phyloP scores from a whole-genome alignment of 805 yeast genomes.

The Candida schatavii region DNA sequence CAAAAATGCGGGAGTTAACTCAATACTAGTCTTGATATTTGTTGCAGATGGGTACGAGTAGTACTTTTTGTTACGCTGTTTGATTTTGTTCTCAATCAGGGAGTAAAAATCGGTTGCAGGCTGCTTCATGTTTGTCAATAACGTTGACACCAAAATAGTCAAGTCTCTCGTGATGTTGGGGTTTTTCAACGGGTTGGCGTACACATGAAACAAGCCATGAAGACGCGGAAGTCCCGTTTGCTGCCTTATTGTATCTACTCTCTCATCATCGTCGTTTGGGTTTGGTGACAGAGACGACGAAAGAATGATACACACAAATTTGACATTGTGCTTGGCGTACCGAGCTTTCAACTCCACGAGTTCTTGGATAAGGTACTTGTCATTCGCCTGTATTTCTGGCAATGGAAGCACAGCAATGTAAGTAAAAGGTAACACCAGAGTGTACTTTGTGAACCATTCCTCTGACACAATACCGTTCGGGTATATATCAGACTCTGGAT shows the following conservation, averaged over 20 bases:
- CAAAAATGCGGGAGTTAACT: constrained; percentile 33
- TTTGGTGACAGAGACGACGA: constrained; percentile 4
- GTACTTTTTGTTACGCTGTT: constrained; percentile 34
- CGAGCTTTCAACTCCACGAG: constrained; percentile 13
- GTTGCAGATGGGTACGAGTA: constrained; percentile 30
- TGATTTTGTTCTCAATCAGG: constrained; percentile 28
- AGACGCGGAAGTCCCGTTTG: constrained; percentile 28
- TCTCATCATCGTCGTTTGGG: constrained; percentile 5
- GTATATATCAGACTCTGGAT: constrained; percentile 24
- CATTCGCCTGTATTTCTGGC: constrained; percentile 15
- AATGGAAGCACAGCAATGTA: constrained; percentile 19
- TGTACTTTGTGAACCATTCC: constrained; percentile 37
- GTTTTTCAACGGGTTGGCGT: constrained; percentile 5
- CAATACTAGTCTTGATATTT: constrained; percentile 23
- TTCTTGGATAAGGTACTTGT: constrained; percentile 2
- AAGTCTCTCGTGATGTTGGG: constrained; percentile 22
- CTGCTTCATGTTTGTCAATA: constrained; percentile 28
- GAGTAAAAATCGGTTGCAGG: constrained; percentile 33
- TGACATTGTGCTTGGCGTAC: constrained; percentile 10
- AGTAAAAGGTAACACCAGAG: constrained; percentile 29
- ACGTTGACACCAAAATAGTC: constrained; percentile 27
- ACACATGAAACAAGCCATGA: constrained; percentile 28
- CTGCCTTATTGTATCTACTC: constrained; percentile 12
- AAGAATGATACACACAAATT: constrained; percentile 11
- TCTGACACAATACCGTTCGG: constrained; percentile 29